Percentiles rank a stretch among this genome's conserved stretches.
These are phyloP conservation scores for Podaxis sp. DNA, from an alignment of 768 basidiomycete species.

Conservation along the genomic window DNA sequence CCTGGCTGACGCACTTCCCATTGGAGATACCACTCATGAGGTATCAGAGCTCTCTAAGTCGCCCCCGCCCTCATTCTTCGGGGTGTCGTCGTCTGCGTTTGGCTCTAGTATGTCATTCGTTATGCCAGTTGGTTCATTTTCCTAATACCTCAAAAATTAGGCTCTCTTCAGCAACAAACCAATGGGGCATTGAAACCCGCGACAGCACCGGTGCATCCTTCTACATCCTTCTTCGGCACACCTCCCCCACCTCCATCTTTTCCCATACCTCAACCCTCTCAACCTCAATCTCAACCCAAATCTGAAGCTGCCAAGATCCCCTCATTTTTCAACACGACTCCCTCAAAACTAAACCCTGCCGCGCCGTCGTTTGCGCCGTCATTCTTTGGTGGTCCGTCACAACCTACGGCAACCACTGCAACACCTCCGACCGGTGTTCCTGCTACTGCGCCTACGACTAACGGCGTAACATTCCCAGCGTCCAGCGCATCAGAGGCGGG, in stretches of 20 bases:
- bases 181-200: neutral
- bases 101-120: neutral
- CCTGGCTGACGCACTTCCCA: neutral
- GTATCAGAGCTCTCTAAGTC: neutral
- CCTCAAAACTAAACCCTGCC: slow-evolving; percentile 22
- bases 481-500: neutral
- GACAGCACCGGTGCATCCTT: neutral
- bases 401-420: slow-evolving; percentile 2
- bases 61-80: neutral
- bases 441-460: neutral
- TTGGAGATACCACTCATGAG: neutral
- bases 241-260: neutral
- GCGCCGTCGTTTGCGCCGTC: slow-evolving; percentile 26
- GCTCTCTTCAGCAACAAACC: neutral
- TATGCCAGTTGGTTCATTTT: neutral
- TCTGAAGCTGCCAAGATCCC: neutral
- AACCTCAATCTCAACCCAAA: neutral
- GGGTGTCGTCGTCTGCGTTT: neutral
- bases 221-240: neutral
- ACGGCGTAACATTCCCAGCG: neutral
- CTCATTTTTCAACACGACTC: neutral
- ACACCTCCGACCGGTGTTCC: neutral
- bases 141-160: neutral
- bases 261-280: neutral
- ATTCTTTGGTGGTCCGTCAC: slow-evolving; percentile 1